A percentile compares a stretch with the other conserved stretches of the same genome.
phyloP scores from a whole-genome alignment of 768 basidiomycete species.

The Pleurotus citrinopileatus region DNA sequence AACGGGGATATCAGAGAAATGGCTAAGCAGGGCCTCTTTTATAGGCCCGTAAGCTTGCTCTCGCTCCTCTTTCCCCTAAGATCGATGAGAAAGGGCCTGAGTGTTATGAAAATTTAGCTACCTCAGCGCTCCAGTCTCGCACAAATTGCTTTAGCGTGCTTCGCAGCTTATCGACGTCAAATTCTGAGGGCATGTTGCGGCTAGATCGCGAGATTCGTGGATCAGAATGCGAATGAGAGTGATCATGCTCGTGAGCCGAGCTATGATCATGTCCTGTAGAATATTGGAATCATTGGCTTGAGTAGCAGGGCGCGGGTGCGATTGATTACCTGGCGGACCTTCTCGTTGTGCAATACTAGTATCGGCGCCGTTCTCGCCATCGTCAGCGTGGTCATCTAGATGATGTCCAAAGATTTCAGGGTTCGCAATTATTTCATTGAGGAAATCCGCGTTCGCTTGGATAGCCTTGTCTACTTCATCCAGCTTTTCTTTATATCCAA shows the following conservation, averaged over 20 bases:
- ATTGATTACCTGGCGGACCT: not conserved
- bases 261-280: not conserved
- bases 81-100: not conserved
- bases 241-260: constrained; percentile 15
- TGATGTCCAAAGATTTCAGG: constrained; percentile 76
- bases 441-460: constrained; percentile 73
- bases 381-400: constrained; percentile 28
- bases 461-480: constrained; percentile 81
- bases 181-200: constrained; percentile 54
- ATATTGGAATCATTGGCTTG: not conserved
- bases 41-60: constrained; percentile 81
- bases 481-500: constrained; percentile 81
- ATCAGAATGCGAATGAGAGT: constrained; percentile 28
- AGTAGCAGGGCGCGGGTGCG: constrained; percentile 11
- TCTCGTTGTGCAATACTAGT: not conserved
- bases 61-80: constrained; percentile 73
- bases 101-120: constrained; percentile 22
- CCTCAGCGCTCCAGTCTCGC: constrained; percentile 89
- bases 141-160: constrained; percentile 93
- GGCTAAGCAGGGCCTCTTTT: constrained; percentile 63
- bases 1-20: constrained; percentile 55
- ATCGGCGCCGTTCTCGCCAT: constrained; percentile 18
- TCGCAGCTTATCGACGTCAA: constrained; percentile 87
- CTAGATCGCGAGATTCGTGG: constrained; percentile 20
- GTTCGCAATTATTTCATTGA: constrained; percentile 69